Conservation (phyloP, 208 protist species). For the Leishmania martiniquensis region DNA sequence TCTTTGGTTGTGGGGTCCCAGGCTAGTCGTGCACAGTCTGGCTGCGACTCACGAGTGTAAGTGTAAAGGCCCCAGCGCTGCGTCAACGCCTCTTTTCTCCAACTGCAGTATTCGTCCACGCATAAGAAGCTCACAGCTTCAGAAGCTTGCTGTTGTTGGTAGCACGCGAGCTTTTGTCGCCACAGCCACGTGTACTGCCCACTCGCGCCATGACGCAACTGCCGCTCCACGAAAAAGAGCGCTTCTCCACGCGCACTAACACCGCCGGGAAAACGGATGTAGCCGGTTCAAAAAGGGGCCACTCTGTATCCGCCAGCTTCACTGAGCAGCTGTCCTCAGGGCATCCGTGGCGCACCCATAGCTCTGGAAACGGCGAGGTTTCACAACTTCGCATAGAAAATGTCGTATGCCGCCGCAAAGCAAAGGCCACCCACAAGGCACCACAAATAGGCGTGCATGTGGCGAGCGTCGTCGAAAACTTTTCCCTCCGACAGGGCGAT, state of each 20-base stretch:
- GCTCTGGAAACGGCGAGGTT: conserved; percentile 17
- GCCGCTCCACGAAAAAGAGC: neutral
- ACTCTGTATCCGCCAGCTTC: conserved; percentile 24
- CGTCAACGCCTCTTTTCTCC: neutral
- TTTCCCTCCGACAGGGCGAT: too few species aligned
- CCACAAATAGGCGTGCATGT: too few species aligned
- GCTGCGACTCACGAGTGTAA: conserved; percentile 21
- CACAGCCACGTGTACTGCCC: neutral
- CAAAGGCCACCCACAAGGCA: too few species aligned
- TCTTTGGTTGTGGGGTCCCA: conserved; percentile 9
- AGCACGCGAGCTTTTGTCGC: neutral
- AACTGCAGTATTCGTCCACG: neutral
- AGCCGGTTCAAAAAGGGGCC: neutral
- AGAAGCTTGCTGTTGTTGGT: too few species aligned
- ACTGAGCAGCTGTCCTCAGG: conserved; percentile 16
- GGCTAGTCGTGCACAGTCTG: conserved; percentile 44
- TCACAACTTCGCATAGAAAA: conserved; percentile 22
- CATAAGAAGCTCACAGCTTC: too few species aligned
- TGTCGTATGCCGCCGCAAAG: conserved; percentile 20
- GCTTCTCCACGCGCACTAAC: neutral
- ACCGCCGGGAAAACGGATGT: too few species aligned
- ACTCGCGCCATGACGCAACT: neutral
- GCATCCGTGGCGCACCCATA: conserved; percentile 12
- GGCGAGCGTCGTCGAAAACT: too few species aligned
- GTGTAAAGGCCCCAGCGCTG: conserved; percentile 18